Conservation (phyloP, 1,284 basidiomycete genomes). For the Stereum hirsutum region DNA sequence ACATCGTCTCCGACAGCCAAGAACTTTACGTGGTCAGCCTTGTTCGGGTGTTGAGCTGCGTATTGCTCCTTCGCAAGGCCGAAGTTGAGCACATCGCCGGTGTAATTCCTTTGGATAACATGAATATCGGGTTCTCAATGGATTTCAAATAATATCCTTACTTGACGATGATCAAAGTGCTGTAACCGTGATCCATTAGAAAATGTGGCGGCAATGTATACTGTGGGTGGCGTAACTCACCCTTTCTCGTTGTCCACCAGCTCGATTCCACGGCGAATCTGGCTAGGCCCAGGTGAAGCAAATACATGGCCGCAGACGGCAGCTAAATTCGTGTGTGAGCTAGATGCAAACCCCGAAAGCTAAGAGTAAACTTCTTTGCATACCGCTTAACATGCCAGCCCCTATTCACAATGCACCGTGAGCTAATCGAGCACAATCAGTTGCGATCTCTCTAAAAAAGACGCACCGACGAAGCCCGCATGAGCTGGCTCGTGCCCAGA, state of each 20-base stretch:
- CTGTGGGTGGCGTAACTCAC: no score
- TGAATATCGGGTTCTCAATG: slow-evolving; percentile 1
- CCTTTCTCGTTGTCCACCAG: slow-evolving; percentile 73
- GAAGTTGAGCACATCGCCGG: slow-evolving; percentile 89
- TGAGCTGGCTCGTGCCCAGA: slow-evolving; percentile 89
- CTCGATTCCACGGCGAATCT: slow-evolving; percentile 75
- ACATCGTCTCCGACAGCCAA: slow-evolving; percentile 90
- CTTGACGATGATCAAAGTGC: slow-evolving; percentile 83
- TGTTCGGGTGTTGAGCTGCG: slow-evolving; percentile 60
- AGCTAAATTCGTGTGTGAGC: slow-evolving; percentile 27
- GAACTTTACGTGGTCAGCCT: slow-evolving; percentile 64
- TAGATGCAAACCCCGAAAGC: slow-evolving; percentile 3
- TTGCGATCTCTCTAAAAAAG: background rate
- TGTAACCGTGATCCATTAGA: slow-evolving; percentile 17
- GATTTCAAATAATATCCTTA: slow-evolving; percentile 23
- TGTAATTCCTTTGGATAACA: slow-evolving; percentile 57
- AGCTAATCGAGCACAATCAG: background rate
- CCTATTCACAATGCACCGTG: slow-evolving; percentile 34
- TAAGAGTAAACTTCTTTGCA: slow-evolving; percentile 6
- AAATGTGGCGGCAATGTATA: background rate
- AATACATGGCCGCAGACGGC: slow-evolving; percentile 86
- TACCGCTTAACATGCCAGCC: slow-evolving; percentile 70
- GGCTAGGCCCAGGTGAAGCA: slow-evolving; percentile 79
- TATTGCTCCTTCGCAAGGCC: slow-evolving; percentile 87
- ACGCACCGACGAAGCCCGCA: slow-evolving; percentile 68